phyloP scores from a whole-genome alignment of 495 filamentous ascomycete genomes.

The Penicillium coffeae region DNA sequence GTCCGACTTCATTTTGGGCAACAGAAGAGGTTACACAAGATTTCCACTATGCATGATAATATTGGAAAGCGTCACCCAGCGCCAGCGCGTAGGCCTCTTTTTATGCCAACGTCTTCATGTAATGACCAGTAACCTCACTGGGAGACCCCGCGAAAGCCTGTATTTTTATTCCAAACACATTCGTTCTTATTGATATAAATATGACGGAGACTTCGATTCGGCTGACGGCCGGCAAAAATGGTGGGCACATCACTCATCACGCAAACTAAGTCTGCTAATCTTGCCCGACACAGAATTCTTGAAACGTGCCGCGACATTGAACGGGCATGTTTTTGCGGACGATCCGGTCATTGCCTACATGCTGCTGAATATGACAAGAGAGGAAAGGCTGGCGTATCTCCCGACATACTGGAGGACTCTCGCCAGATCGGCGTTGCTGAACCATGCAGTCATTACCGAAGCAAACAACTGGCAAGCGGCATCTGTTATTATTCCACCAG shows the following conservation, averaged over 20 bases:
- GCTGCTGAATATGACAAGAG: conserved; percentile 18
- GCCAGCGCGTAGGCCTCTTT: no score
- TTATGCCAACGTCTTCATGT: no score
- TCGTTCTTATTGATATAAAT: conserved; percentile 1
- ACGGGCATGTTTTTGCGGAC: conserved; percentile 21
- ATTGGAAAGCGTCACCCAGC: no score
- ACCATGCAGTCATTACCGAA: conserved; percentile 25
- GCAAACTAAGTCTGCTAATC: conserved; percentile 5
- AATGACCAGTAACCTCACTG: no score
- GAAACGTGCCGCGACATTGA: conserved; percentile 12
- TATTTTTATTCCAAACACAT: no score
- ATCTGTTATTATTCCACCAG: conserved; percentile 22
- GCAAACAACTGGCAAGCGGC: conserved; percentile 27
- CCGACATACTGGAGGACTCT: conserved; percentile 22
- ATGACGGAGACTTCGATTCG: conserved; percentile 16
- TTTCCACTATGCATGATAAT: no score
- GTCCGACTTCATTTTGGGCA: no score
- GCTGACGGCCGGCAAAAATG: conserved; percentile 20
- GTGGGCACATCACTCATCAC: no score
- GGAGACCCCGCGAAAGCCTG: no score
- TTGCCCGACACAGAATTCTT: conserved; percentile 13
- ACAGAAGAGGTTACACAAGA: no score
- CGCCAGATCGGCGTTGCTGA: conserved; percentile 22
- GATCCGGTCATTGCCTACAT: conserved; percentile 28
- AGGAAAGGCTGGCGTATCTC: conserved; percentile 22